Evolutionary conservation across 2,329 filamentous ascomycete genomes (phyloP), one percentile per base, ranked within the genome.

Genomic region (Penicillium psychrosexuale): DNA sequence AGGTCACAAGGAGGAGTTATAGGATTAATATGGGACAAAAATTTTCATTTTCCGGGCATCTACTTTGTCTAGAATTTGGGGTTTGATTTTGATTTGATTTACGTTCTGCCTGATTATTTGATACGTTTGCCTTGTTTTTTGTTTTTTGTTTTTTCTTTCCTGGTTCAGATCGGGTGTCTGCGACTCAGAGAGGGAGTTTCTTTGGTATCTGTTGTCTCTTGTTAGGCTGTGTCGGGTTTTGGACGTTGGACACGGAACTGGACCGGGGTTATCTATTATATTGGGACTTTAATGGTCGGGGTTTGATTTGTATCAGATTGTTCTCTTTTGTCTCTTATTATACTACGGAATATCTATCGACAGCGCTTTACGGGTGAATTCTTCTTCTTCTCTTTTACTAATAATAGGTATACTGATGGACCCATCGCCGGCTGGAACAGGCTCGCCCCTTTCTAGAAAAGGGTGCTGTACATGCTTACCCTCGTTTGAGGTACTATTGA

Each of bases 341-440:
- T 34, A 45, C 8, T 40, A 55, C 40, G 36, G 52, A 55, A 13
- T 45, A 30, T 49, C 36, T 34, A 53, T 50, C 40, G 39, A 51
- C 47, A 38, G 52, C 7, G 13, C 34, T 19, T 45, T 51, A 30
- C 24, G n/a, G 33, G 27, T 50, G 27, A 28, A 43, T 27, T 8
- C 22, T 24, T 24, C 22, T 24, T 24, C 22, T 24, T 1, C 42
- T 12, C 24, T 34, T 15, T n/a, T 7, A 48, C 7, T 19, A 15
- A n/a, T n/a, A 1, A 39, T 8, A 15, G 13, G 13, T n/a, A n/a
- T 24, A 45, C 17, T 22, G 3, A 33, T 22, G 42, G 6, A 42
- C 8, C 24, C 24, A 45, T n/a, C 31, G 11, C 24, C 17, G 9
- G 22, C 44, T n/a, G n/a, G 27, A 22, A 38, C 15, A 28, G 19